Percentiles rank a stretch among this genome's conserved stretches.
phyloP scores from a whole-genome alignment of 2,329 filamentous ascomycete species.

The Chaetoscypha palmicola region DNA sequence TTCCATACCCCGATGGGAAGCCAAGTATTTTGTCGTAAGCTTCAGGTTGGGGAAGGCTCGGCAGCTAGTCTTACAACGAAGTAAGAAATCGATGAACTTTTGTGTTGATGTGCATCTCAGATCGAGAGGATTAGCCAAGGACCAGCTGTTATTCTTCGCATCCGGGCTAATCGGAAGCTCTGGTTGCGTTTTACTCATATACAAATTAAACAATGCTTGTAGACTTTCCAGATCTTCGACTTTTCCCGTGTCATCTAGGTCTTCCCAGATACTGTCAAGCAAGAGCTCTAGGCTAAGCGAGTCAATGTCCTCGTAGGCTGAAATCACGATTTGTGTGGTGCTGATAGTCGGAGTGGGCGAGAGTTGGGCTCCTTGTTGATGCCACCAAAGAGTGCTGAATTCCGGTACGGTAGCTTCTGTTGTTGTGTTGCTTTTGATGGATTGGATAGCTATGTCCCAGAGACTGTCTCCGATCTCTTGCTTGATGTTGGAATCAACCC shows the following conservation, averaged over 20 bases:
- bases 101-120: background rate
- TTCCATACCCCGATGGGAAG: background rate
- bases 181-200: background rate
- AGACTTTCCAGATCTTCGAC: background rate
- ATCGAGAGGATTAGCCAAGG: background rate
- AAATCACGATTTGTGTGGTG: background rate
- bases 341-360: background rate
- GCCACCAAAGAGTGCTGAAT: background rate
- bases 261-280: background rate
- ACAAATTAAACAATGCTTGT: background rate
- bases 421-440: background rate
- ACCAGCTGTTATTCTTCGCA: too few species aligned
- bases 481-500: background rate
- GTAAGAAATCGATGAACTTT: background rate
- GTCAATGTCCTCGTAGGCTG: background rate
- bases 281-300: background rate
- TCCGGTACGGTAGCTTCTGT: background rate
- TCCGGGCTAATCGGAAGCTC: background rate
- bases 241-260: background rate
- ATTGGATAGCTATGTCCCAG: conserved; percentile 2
- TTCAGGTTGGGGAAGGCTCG: background rate
- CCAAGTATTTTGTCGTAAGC: background rate
- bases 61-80: background rate
- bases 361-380: background rate
- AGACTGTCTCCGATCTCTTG: background rate